Conservation (phyloP, 257 asterid genomes). For the Misopates orontium region DNA sequence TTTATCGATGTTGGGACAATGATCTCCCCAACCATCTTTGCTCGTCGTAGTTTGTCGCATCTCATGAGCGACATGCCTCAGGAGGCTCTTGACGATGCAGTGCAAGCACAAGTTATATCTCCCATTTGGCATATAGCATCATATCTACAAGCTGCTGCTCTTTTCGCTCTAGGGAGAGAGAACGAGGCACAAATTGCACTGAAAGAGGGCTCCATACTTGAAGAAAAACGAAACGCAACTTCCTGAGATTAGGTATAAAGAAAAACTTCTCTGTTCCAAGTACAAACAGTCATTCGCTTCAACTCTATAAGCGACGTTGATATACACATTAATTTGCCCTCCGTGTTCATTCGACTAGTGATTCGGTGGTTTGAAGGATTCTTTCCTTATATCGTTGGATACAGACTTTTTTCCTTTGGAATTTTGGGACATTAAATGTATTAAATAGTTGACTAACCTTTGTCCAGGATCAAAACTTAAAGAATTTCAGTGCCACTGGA, state of each 20-base stretch:
- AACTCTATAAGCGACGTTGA: slow-evolving; percentile 16
- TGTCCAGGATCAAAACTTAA: slow-evolving; percentile 32
- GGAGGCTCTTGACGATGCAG: slow-evolving; percentile 69
- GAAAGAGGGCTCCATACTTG: slow-evolving; percentile 68
- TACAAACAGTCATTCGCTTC: slow-evolving; percentile 28
- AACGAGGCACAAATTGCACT: slow-evolving; percentile 75
- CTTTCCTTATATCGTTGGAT: slow-evolving; percentile 36
- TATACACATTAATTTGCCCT: slow-evolving; percentile 17
- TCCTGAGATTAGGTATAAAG: slow-evolving; percentile 37
- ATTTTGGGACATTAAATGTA: slow-evolving; percentile 4
- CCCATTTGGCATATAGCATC: slow-evolving; percentile 79
- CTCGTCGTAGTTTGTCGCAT: slow-evolving; percentile 68
- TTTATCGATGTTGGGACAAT: slow-evolving; percentile 70
- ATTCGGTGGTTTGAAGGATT: slow-evolving; percentile 38
- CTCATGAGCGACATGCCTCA: slow-evolving; percentile 62
- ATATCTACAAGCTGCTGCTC: slow-evolving; percentile 63
- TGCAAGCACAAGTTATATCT: slow-evolving; percentile 70
- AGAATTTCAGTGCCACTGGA: slow-evolving; percentile 29
- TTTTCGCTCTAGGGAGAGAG: slow-evolving; percentile 64
- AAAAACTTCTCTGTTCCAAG: slow-evolving; percentile 25
- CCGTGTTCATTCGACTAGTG: slow-evolving; percentile 27
- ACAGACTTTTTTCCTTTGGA: background rate
- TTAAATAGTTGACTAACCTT: slow-evolving; percentile 30
- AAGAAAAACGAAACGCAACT: slow-evolving; percentile 46
- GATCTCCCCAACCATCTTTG: slow-evolving; percentile 70